Conservation (phyloP, 495 filamentous ascomycete genomes). For the Penicillium flavigenum region DNA sequence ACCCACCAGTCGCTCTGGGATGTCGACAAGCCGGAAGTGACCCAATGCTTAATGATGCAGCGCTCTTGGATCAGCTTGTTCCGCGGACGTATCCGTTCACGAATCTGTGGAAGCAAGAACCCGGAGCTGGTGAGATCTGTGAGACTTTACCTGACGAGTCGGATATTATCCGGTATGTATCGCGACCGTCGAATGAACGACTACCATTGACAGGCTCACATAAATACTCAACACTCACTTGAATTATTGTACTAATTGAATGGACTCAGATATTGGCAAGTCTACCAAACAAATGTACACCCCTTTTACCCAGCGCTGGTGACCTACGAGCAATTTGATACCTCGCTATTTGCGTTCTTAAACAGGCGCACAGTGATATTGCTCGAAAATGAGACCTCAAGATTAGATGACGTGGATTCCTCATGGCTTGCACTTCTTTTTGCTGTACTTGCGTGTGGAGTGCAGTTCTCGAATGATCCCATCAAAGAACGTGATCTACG, state of each 20-base stretch:
- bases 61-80: constrained; percentile 25
- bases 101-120: constrained; percentile 26
- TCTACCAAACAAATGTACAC: constrained; percentile 21
- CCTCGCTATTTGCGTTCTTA: constrained; percentile 24
- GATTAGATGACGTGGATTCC: constrained; percentile 7
- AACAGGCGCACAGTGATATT: constrained; percentile 10
- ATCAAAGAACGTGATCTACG: constrained; percentile 50
- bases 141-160: constrained; percentile 28
- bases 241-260: not conserved
- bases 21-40: constrained; percentile 15
- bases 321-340: constrained; percentile 18
- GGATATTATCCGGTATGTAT: constrained; percentile 27
- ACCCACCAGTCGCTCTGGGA: constrained; percentile 21
- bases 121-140: constrained; percentile 20
- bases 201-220: not conserved
- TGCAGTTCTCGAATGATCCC: constrained; percentile 66
- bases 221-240: not conserved
- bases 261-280: constrained; percentile 26
- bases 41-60: constrained; percentile 13
- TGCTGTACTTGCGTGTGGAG: constrained; percentile 70
- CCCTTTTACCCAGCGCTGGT: constrained; percentile 29
- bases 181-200: not conserved
- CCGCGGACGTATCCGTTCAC: constrained; percentile 30
- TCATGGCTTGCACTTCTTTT: constrained; percentile 49
- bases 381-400: not conserved